A percentile compares a stretch with the other conserved stretches of the same genome.
Conservation (phyloP, 345 rosid genomes). For the Euphorbia pulcherrima region DNA sequence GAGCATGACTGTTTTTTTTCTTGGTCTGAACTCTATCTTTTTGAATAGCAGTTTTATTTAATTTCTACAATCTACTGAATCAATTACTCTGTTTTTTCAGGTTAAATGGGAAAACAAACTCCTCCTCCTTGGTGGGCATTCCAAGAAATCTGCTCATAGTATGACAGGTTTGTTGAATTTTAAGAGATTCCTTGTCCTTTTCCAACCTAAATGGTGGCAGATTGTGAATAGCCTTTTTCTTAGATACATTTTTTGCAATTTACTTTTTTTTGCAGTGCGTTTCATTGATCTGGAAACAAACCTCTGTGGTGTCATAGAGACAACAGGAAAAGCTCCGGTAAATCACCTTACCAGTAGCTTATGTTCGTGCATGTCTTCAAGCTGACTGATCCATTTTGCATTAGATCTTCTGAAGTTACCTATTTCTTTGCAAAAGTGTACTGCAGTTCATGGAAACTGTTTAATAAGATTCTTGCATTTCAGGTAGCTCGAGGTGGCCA, state of each 20-base stretch:
- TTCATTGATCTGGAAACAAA: conserved; percentile 67
- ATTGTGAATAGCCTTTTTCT: conserved; percentile 12
- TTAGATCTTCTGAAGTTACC: background rate
- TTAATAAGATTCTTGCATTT: conserved; percentile 22
- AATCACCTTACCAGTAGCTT: conserved; percentile 3
- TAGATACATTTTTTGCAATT: conserved; percentile 15
- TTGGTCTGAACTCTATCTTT: background rate
- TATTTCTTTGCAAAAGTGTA: background rate
- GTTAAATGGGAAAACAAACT: conserved; percentile 80
- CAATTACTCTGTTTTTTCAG: conserved; percentile 35
- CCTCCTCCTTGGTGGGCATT: conserved; percentile 75
- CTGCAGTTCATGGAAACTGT: conserved; percentile 2
- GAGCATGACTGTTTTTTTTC: background rate
- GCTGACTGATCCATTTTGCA: background rate
- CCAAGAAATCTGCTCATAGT: conserved; percentile 53
- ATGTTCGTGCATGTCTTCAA: background rate
- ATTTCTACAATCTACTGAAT: conserved; percentile 4
- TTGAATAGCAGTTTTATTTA: conserved; percentile 3
- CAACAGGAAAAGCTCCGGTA: conserved; percentile 83
- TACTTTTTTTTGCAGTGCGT: conserved; percentile 52
- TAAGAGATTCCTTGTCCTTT: conserved; percentile 1
- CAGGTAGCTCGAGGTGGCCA: conserved; percentile 94
- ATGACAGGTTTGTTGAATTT: conserved; percentile 54
- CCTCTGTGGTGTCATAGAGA: conserved; percentile 51
- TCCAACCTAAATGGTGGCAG: conserved; percentile 1